Base-by-base conservation (phyloP, 2,329 filamentous ascomycete species). In the Fusarium ambrosium region DNA sequence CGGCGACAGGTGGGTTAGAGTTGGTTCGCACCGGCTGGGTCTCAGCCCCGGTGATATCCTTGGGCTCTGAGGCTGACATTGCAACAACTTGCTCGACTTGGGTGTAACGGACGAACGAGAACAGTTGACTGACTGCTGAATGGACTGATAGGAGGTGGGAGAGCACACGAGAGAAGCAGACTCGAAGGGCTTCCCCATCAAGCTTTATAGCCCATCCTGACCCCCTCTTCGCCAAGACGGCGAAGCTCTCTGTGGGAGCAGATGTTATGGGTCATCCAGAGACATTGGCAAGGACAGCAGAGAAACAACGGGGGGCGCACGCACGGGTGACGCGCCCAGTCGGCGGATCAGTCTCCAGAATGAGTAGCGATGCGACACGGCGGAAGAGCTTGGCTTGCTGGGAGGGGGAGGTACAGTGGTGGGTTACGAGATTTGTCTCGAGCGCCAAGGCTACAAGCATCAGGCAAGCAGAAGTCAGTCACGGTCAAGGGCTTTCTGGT, bases 371-470 rank as follows among this genome's bases (percentile, higher is more conserved):
- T 74, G 64, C 58, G 64, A 72, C 71, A 55, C 62, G 24, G 37
- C 32, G 51, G 60, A 41, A 71, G n/a, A 75, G 62, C 72, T 75
- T 76, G 73, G 70, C 64, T 56, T 64, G 29, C 69, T 68, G 56
- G 73, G 72, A 75, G 65, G 62, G 43, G 70, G 71, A 75, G 71
- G 73, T 72, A 56, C 32, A 34, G 32, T 34, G 65, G 60, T 4
- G 22, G 39, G 51, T 77, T 73, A 67, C 74, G 53, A 71, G 65
- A 77, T 73, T 59, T 70, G 32, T 62, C 56, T 74, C 41, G 34
- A 51, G 27, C 29, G 75, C 75, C 75, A 77, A 78, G 75, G 58
- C 24, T 6, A 62, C 68, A 67, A 77, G 62, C 66, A 65, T 76
- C 66, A 64, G 61, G 43, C 43, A 55, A 55, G 48, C 18, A 55